Evolutionary conservation across 305 asterid species (phyloP).

Genomic region (Fraxinus floribunda): DNA sequence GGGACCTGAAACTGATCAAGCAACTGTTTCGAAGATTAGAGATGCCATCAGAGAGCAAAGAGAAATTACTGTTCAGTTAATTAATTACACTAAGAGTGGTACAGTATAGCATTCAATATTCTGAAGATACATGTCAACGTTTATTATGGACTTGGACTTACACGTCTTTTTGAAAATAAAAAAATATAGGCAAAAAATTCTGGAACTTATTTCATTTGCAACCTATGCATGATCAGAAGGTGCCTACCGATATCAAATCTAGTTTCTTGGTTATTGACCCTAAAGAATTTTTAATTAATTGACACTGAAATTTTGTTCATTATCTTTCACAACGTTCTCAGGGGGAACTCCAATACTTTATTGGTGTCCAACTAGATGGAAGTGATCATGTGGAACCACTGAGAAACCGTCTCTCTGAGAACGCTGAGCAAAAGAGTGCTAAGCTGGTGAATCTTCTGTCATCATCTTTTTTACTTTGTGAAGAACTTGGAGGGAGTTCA

Average conservation of each 20-base stretch:
- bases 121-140: constrained; percentile 20
- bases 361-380: constrained; percentile 99
- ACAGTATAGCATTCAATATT: constrained; percentile 30
- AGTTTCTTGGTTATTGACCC: constrained; percentile 18
- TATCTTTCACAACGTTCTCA: constrained; percentile 29
- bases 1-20: constrained; percentile 98
- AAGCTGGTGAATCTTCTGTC: constrained; percentile 53
- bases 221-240: constrained; percentile 99
- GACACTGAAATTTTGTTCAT: constrained; percentile 12
- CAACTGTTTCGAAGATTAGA: constrained; percentile 78
- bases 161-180: constrained; percentile 14
- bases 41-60: constrained; percentile 87
- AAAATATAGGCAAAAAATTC: constrained; percentile 85
- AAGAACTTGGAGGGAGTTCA: not conserved
- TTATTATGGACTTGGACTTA: constrained; percentile 19
- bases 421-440: constrained; percentile 74
- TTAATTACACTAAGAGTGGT: constrained; percentile 95
- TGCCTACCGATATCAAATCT: constrained; percentile 26
- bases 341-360: constrained; percentile 98
- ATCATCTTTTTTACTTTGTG: constrained; percentile 4
- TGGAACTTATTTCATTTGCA: constrained; percentile 99
- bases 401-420: constrained; percentile 90
- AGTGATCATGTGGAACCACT: constrained; percentile 94
- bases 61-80: constrained; percentile 94
- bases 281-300: constrained; percentile 7